A percentile compares a stretch with the other conserved stretches of the same genome.
Evolutionary conservation across 441 rosid species (phyloP).

Genomic region (Adansonia grandidieri): DNA sequence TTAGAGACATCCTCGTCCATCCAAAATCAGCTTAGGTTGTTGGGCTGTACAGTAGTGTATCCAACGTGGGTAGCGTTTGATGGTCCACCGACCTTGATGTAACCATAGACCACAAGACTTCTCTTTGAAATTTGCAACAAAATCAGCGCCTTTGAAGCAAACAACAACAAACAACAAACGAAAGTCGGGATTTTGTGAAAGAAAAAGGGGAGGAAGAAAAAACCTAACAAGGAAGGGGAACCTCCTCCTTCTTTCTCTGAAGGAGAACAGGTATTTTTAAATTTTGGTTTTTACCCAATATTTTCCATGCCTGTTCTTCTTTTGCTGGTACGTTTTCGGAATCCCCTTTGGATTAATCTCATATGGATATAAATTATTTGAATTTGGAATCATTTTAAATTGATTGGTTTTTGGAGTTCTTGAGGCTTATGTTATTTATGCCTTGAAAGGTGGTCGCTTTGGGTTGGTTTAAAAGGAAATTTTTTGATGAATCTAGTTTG

Average conservation of each 20-base stretch:
- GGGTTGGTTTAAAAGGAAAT: background rate
- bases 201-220: background rate
- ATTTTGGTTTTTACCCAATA: background rate
- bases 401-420: background rate
- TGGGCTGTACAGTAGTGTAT: background rate
- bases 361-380: background rate
- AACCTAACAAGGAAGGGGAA: background rate
- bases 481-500: slow-evolving; percentile 10
- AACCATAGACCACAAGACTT: background rate
- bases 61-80: background rate
- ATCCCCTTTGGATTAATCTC: slow-evolving; percentile 8
- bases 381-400: background rate
- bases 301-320: slow-evolving; percentile 25
- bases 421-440: slow-evolving; percentile 18
- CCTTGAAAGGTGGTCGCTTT: slow-evolving; percentile 4
- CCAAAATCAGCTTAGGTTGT: background rate
- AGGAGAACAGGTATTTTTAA: slow-evolving; percentile 23
- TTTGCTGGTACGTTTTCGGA: slow-evolving; percentile 30
- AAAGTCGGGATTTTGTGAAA: background rate
- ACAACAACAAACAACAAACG: background rate
- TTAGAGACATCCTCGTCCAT: background rate
- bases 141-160: slow-evolving; percentile 13
- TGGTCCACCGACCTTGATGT: slow-evolving; percentile 8
- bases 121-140: background rate
- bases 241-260: background rate